A percentile compares a stretch with the other conserved stretches of the same genome.
Conservation (phyloP, 257 asterid species). For the Penstemon newberryi region DNA sequence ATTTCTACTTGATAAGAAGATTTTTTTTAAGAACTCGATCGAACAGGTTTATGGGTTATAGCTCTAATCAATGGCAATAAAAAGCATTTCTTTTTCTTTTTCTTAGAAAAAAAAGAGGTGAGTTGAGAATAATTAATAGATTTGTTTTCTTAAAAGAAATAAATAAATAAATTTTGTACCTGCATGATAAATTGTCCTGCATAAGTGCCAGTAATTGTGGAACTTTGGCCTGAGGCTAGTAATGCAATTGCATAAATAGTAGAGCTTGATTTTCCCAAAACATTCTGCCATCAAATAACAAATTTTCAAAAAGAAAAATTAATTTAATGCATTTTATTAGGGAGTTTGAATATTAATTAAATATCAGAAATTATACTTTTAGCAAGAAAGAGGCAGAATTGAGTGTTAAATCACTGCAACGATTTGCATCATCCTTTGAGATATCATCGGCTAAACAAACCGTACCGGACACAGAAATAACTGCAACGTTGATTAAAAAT, state of each 20-base stretch:
- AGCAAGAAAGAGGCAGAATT: conserved; percentile 89
- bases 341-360: neutral
- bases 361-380: conserved; percentile 41
- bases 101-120: no score
- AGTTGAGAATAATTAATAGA: no score
- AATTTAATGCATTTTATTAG: neutral
- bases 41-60: no score
- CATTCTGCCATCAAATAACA: conserved; percentile 48
- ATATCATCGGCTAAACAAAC: conserved; percentile 57
- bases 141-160: no score
- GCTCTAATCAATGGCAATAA: no score
- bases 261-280: conserved; percentile 82
- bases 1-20: no score
- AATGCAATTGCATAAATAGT: conserved; percentile 77
- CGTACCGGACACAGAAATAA: conserved; percentile 74
- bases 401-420: conserved; percentile 68
- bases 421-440: conserved; percentile 34
- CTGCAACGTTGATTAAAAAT: conserved; percentile 68
- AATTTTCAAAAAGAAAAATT: neutral
- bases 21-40: no score
- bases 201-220: conserved; percentile 92
- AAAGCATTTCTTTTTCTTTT: no score
- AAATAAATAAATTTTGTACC: conserved; percentile 36
- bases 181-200: conserved; percentile 96
- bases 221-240: conserved; percentile 94